Percentiles rank a stretch among this genome's conserved stretches.
phyloP scores from a whole-genome alignment of 176 grass and related monocot genomes.

The Metroxylon sagu region DNA sequence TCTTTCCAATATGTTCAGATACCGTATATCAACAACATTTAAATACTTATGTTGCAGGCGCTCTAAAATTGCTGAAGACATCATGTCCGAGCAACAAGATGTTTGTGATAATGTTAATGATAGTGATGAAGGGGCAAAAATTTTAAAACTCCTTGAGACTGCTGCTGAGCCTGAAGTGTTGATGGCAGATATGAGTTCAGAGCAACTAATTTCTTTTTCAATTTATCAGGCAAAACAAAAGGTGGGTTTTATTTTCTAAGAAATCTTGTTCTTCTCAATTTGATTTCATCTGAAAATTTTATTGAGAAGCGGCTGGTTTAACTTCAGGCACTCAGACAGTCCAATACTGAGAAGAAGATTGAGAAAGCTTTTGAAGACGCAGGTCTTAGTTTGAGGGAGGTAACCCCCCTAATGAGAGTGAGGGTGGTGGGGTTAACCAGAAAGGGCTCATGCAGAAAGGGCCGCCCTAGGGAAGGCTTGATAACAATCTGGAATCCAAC shows the following conservation, averaged over 20 bases:
- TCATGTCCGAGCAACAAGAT: slow-evolving; percentile 62
- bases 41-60: slow-evolving; percentile 30
- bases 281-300: neutral
- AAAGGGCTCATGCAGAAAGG: slow-evolving; percentile 43
- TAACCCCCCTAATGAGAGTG: slow-evolving; percentile 80
- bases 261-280: neutral
- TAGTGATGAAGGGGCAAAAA: slow-evolving; percentile 64
- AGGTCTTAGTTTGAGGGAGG: slow-evolving; percentile 64
- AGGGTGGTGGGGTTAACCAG: slow-evolving; percentile 54
- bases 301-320: neutral
- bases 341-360: slow-evolving; percentile 53
- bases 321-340: slow-evolving; percentile 54
- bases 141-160: slow-evolving; percentile 62
- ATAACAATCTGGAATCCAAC: slow-evolving; percentile 93
- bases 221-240: slow-evolving; percentile 70
- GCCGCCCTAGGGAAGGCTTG: slow-evolving; percentile 45
- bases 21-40: too few species aligned
- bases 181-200: slow-evolving; percentile 64
- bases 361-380: slow-evolving; percentile 66
- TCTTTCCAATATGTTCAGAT: too few species aligned
- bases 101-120: slow-evolving; percentile 39
- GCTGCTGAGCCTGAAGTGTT: slow-evolving; percentile 86
- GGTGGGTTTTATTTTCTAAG: slow-evolving; percentile 14
- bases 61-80: slow-evolving; percentile 67
- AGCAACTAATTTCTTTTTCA: slow-evolving; percentile 55